Base-by-base conservation (phyloP, 768 basidiomycete genomes). In the Phanerochaete carnosa region DNA sequence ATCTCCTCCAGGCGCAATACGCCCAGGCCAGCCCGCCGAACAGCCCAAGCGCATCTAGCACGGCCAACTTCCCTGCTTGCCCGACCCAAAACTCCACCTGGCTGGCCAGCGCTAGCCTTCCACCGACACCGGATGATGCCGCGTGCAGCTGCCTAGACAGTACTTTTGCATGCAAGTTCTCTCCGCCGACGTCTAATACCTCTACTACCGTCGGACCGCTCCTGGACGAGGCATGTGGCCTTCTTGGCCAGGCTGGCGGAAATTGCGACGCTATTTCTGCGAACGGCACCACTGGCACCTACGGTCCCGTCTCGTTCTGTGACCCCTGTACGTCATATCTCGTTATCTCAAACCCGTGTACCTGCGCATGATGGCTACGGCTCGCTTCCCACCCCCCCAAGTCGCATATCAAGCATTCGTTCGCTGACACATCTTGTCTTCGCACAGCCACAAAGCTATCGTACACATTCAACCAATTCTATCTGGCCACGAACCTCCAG, bases 391-490 rank as follows among this genome's bases (percentile, higher is more conserved):
- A n/a, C 15, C 55, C 50, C 35, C 33, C 8, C 32, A 30, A 19
- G 19, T 33, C 55, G 15, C 59, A 22, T 26, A 35, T 22, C 49
- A 57, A 45, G 56, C 56, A 62, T 22, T 61, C 53, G 45, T 35
- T 15, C 23, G 29, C 49, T 50, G 25, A 50, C 49, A 50, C 25
- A 26, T 26, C 39, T 43, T 43, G 39, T 19, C 11, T 25, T 57
- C 39, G 35, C 6, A 45, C 62, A 92, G 92, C 83, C 45, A 80
- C 89, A 73, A 89, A 93, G 78, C 74, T 94, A 35, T 92, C 90
- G 23, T 96, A 84, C 71, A 86, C 88, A 51, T 90, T 95, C 85
- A 89, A 83, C 71, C 77, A 86, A 60, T 94, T 83, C 72, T 95
- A 88, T 69, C 84, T 90, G 67, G 71, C 77, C 30, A 83, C 82